Evolutionary conservation across 1,284 basidiomycete genomes (phyloP).

Genomic region (Wolfiporia cocos): DNA sequence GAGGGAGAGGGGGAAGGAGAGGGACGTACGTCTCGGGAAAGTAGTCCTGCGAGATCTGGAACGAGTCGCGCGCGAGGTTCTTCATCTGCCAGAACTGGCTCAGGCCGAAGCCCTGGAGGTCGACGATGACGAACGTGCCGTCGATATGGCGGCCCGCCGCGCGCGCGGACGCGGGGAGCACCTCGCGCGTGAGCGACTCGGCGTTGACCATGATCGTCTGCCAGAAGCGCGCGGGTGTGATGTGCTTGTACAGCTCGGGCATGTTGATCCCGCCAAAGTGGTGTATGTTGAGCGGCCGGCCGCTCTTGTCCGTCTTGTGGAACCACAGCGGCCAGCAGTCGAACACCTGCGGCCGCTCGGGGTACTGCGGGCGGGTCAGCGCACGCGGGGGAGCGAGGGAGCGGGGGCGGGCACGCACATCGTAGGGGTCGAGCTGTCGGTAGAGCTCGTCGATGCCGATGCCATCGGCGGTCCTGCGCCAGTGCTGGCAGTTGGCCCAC

Average conservation of each 20-base stretch:
- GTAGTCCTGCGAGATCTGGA: constrained; percentile 72
- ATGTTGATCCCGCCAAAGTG: constrained; percentile 55
- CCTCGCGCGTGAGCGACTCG: constrained; percentile 56
- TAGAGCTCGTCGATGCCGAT: constrained; percentile 56
- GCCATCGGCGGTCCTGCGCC: constrained; percentile 50
- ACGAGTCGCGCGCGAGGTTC: constrained; percentile 46
- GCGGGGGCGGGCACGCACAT: constrained; percentile 33
- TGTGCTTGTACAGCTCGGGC: constrained; percentile 50
- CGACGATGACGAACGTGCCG: constrained; percentile 56
- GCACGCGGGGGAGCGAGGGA: background rate
- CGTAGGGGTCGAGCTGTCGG: constrained; percentile 50
- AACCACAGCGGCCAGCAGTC: constrained; percentile 71
- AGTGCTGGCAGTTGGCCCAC: constrained; percentile 52
- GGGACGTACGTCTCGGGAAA: constrained; percentile 62
- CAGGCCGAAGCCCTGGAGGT: constrained; percentile 61
- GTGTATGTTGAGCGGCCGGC: constrained; percentile 64
- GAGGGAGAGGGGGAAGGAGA: background rate
- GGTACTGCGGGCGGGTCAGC: constrained; percentile 39
- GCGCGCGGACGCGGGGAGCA: constrained; percentile 57
- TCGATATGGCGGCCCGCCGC: constrained; percentile 43
- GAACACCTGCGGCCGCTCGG: constrained; percentile 59
- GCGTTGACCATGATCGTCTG: constrained; percentile 54
- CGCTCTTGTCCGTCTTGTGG: constrained; percentile 71
- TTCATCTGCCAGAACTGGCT: constrained; percentile 73
- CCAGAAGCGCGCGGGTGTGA: constrained; percentile 60